phyloP scores from a whole-genome alignment of 495 filamentous ascomycete genomes.

The Neurospora tetrasperma region DNA sequence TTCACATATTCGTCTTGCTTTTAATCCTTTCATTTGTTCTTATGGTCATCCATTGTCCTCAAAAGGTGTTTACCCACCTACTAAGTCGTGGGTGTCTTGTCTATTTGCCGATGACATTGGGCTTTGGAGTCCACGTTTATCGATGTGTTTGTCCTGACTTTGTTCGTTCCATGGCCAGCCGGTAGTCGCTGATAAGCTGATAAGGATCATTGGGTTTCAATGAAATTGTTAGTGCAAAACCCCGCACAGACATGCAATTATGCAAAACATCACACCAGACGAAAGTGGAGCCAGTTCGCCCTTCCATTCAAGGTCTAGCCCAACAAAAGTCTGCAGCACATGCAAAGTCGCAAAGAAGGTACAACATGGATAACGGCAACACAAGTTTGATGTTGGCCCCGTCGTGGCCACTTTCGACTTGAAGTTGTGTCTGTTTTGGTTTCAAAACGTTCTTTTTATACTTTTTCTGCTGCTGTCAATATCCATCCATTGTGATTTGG shows the following conservation, averaged over 20 bases:
- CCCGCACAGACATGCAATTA: not conserved
- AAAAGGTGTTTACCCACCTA: too few relatives aligned
- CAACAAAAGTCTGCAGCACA: not conserved
- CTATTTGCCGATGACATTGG: too few relatives aligned
- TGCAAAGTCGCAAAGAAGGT: not conserved
- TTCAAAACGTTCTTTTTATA: not conserved
- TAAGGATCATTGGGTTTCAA: not conserved
- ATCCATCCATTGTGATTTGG: not conserved
- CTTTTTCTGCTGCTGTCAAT: not conserved
- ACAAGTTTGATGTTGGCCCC: not conserved
- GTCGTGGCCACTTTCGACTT: not conserved
- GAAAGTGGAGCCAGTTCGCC: not conserved
- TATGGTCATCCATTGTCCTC: too few relatives aligned
- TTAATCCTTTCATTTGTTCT: too few relatives aligned
- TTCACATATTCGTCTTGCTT: too few relatives aligned
- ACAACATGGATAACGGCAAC: not conserved
- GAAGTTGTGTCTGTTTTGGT: not conserved
- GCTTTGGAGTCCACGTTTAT: too few relatives aligned
- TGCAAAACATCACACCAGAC: not conserved
- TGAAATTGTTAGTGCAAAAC: not conserved
- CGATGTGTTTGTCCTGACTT: too few relatives aligned
- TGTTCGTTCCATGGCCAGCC: too few relatives aligned
- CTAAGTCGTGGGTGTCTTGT: too few relatives aligned
- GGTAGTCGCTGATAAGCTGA: not conserved
- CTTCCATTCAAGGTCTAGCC: not conserved